These are phyloP conservation scores for Fusarium luffae DNA, from an alignment of 2,329 filamentous ascomycete genomes.

Conservation along the genomic window DNA sequence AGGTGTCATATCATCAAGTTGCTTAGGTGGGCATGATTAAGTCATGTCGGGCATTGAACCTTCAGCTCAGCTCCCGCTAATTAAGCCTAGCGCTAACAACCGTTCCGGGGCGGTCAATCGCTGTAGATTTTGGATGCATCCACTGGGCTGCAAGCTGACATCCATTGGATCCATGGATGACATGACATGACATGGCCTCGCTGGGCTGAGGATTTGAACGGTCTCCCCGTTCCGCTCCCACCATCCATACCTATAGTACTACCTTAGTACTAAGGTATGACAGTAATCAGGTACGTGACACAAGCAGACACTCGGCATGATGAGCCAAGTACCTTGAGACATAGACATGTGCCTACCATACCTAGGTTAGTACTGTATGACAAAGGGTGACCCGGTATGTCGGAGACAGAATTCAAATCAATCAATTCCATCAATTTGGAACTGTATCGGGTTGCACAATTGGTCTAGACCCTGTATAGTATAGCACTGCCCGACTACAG, in stretches of 20 bases:
- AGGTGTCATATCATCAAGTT: conserved; percentile 4
- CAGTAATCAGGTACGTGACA: neutral
- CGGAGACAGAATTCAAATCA: neutral
- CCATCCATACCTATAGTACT: neutral
- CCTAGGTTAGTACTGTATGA: neutral
- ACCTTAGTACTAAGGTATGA: neutral
- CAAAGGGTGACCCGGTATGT: conserved; percentile 10
- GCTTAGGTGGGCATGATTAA: conserved; percentile 36
- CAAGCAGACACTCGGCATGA: neutral
- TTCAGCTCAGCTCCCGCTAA: conserved; percentile 5
- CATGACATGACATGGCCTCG: conserved; percentile 31
- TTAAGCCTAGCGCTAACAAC: conserved; percentile 1
- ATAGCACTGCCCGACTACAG: neutral
- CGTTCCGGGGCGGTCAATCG: neutral
- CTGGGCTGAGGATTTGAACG: conserved; percentile 27
- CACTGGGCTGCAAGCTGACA: neutral
- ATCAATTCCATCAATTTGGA: neutral
- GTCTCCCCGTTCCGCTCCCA: conserved; percentile 1
- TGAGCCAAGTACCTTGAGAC: neutral
- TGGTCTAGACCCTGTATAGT: neutral
- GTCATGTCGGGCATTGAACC: neutral
- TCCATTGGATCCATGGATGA: neutral
- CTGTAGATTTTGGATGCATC: conserved; percentile 21
- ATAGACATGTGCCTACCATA: neutral
- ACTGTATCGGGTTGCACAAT: neutral